A percentile compares a stretch with the other conserved stretches of the same genome.
These are phyloP conservation scores for Articulospora tetracladia DNA, from an alignment of 495 filamentous ascomycete species.

Conservation along the genomic window DNA sequence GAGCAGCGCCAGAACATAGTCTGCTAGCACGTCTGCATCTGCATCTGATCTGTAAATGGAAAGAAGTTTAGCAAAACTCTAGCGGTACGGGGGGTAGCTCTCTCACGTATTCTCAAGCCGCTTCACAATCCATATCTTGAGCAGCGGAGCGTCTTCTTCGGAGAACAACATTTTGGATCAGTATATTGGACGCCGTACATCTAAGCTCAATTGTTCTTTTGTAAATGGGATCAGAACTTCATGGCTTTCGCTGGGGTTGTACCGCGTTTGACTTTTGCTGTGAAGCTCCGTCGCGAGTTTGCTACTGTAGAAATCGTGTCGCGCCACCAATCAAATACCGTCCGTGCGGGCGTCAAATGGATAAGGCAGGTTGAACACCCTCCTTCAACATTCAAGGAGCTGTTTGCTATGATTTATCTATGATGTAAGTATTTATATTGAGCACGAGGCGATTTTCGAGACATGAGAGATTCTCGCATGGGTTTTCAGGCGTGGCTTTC, in stretches of 20 bases:
- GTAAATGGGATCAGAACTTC: slow-evolving; percentile 2
- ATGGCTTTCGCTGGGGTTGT: not conserved
- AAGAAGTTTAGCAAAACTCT: not conserved
- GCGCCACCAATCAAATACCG: not conserved
- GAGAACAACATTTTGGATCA: slow-evolving; percentile 64
- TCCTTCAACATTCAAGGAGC: too few species aligned
- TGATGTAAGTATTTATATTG: too few species aligned
- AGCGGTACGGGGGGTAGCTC: not conserved
- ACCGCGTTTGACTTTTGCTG: not conserved
- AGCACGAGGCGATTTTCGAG: too few species aligned
- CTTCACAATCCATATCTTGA: slow-evolving; percentile 89
- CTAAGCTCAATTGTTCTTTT: not conserved
- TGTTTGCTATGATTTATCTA: too few species aligned
- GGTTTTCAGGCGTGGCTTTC: too few species aligned
- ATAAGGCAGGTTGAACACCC: too few species aligned
- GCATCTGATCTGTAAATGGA: slow-evolving; percentile 71
- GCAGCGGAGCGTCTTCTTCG: slow-evolving; percentile 65
- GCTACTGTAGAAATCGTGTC: not conserved
- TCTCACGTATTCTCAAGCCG: slow-evolving; percentile 87
- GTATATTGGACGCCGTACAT: not conserved
- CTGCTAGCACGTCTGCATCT: slow-evolving; percentile 90
- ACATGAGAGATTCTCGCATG: too few species aligned
- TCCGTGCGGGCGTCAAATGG: not conserved
- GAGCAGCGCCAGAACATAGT: slow-evolving; percentile 91
- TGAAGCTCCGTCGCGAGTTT: not conserved